Conservation (phyloP, 805 yeast species). For the Pichia ethanolica region DNA sequence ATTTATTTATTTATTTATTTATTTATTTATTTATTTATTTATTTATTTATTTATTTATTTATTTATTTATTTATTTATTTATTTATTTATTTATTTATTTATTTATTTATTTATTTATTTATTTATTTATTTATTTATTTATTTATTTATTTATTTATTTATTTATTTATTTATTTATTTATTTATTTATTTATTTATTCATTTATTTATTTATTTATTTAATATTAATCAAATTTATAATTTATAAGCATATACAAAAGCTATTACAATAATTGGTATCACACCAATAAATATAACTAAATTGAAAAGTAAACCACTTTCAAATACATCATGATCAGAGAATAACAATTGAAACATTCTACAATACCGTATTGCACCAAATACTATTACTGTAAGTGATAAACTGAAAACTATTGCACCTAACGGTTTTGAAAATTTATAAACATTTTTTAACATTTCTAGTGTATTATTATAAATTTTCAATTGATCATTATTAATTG, state of each 20-base stretch:
- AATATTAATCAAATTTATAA: neutral
- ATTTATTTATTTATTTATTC: no score
- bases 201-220: no score
- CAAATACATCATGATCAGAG: slow-evolving; percentile 15
- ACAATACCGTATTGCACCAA: slow-evolving; percentile 41
- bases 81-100: no score
- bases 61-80: no score
- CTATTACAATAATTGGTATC: neutral
- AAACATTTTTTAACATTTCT: slow-evolving; percentile 5
- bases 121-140: no score
- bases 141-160: no score
- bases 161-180: neutral
- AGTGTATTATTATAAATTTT: neutral
- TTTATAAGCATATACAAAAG: slow-evolving; percentile 2
- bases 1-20: no score
- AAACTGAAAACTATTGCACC: slow-evolving; percentile 30
- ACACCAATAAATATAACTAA: slow-evolving; percentile 26
- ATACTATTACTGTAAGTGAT: slow-evolving; percentile 35
- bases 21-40: no score
- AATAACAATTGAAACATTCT: slow-evolving; percentile 29
- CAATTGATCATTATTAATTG: neutral
- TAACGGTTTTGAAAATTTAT: slow-evolving; percentile 17
- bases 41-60: no score
- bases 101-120: no score
- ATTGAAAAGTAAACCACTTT: slow-evolving; percentile 34